Base-by-base conservation (phyloP, 495 filamentous ascomycete genomes). In the Penicillium cinerascens region DNA sequence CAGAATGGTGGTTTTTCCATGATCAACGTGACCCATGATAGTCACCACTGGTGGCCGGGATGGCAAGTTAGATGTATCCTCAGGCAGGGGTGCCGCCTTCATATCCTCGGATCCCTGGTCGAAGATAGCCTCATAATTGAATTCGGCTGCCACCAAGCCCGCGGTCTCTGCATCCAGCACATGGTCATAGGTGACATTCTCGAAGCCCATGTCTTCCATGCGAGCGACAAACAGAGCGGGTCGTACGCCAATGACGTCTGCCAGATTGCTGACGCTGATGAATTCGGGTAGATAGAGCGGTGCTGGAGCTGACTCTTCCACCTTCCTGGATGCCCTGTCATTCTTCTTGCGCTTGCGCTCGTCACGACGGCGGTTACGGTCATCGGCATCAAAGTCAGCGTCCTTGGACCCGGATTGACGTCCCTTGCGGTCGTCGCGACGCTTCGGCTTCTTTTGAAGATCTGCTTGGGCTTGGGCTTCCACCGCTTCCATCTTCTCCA, bases 11-110 rank as follows among this genome's bases (percentile, higher is more conserved):
- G 95, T 99, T 75, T 99, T 99, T 25, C 95, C 95, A 67, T 99
- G 95, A 65, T 99, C 95, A 59, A 99, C 95, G 58, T 99, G 95
- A 6, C 95, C 95, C 95, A 99, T 99, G 65, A 99, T 97, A 13
- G 95, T 99, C 37, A 99, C 93, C 13, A 99, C 88, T 5, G 95
- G 95, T 7, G 95, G 92, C 37, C 95, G 81, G 6, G 74, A 59
- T 1, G 91, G 91, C 38, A 95, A 67, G 6, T 67, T 52, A 2
- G 87, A 86, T 23, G 78, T 80, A 59, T 97, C 91, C 58, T 88
- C 84, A 6, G 83, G 77, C 13, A 68, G 63, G 5, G 81, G 75
- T 1, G 88, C 87, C n/a, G 91, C 80, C 55, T 80, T 78, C 11
- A 99, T 72, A 63, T 98, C 91, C 44, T 85, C 76, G 3, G 79